Conservation (phyloP, 75 land plant genomes). For the Selaginella moellendorffii region DNA sequence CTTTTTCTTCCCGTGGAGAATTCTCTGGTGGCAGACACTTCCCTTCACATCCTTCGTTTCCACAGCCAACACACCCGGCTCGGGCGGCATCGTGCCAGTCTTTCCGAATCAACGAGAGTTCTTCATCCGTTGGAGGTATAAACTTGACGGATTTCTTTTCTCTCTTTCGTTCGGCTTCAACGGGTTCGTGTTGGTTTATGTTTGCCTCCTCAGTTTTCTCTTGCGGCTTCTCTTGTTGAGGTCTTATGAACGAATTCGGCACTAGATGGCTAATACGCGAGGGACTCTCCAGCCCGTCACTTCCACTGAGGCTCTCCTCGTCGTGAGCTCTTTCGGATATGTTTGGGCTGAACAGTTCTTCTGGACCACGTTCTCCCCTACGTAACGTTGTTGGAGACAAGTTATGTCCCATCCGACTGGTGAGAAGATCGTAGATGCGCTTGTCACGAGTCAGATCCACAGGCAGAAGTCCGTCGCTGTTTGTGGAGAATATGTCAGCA, state of each 20-base stretch:
- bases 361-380: not conserved
- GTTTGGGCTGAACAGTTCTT: not conserved
- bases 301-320: not conserved
- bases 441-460: slow-evolving; percentile 17
- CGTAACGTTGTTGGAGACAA: not conserved
- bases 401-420: slow-evolving; percentile 11
- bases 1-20: not conserved
- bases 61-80: slow-evolving; percentile 28
- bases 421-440: slow-evolving; percentile 11
- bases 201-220: not conserved
- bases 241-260: not conserved
- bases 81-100: slow-evolving; percentile 30
- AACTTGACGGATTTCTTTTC: slow-evolving; percentile 16
- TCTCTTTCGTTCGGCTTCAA: not conserved
- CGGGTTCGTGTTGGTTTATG: not conserved
- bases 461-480: slow-evolving; percentile 19
- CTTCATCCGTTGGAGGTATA: slow-evolving; percentile 14
- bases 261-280: not conserved
- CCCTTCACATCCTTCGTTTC: slow-evolving; percentile 22
- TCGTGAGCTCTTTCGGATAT: not conserved
- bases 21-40: slow-evolving; percentile 14
- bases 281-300: not conserved
- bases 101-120: slow-evolving; percentile 18
- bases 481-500: slow-evolving; percentile 22
- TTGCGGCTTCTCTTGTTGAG: not conserved